Conservation (phyloP, 257 asterid genomes). For the Solanum tarijense region DNA sequence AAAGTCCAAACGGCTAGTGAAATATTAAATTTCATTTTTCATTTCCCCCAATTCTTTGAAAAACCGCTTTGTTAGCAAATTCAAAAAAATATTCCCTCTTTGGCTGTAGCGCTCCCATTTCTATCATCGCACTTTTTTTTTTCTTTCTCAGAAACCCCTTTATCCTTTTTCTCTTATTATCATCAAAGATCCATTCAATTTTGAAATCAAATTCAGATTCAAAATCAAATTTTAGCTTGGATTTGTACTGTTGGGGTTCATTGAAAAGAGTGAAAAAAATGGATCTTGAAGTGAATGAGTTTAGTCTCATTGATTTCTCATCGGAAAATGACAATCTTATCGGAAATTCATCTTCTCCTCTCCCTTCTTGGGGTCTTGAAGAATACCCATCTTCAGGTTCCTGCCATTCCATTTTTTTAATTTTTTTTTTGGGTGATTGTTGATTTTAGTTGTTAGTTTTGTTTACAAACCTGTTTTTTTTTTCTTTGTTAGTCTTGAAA, state of each 20-base stretch:
- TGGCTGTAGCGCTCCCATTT: neutral
- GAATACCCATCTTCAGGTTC: conserved; percentile 34
- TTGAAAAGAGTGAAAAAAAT: conserved; percentile 18
- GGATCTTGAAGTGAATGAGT: conserved; percentile 32
- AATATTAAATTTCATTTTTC: neutral
- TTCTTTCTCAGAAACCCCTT: neutral
- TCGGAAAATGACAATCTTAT: conserved; percentile 16
- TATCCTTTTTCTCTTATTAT: neutral
- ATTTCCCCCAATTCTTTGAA: neutral
- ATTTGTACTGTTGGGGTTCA: neutral
- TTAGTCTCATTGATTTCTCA: conserved; percentile 26
- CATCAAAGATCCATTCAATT: neutral
- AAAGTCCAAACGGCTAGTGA: neutral
- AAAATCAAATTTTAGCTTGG: neutral
- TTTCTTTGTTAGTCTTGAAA: neutral
- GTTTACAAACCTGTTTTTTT: neutral
- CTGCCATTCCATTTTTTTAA: neutral
- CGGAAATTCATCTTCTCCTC: conserved; percentile 8
- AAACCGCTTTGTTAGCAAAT: neutral
- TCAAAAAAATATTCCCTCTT: neutral
- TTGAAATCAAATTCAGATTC: neutral
- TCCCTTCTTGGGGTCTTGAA: neutral
- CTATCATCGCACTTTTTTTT: neutral
- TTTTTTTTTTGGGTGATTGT: too few relatives aligned
- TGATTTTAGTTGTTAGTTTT: neutral